Evolutionary conservation across 257 asterid genomes (phyloP), one percentile per base, ranked within the genome.

Genomic region (Osmanthus fragrans): DNA sequence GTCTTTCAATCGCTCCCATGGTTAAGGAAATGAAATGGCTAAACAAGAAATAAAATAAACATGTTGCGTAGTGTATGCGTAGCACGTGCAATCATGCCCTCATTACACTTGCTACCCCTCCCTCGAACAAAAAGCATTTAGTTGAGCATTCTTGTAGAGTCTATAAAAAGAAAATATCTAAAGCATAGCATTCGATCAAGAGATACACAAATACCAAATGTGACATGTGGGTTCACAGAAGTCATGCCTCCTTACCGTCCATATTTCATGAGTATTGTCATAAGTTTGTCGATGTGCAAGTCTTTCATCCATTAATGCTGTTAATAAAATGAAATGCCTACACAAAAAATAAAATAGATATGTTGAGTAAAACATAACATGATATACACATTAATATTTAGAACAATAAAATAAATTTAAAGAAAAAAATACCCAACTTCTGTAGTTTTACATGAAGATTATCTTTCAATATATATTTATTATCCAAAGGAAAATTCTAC

Each of bases 201-300:
- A 30, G 32, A 30, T 30, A 30, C 32, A 30, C 32, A 30, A 30
- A 30, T 30, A 30, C 32, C 32, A 30, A 30, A 30, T 1, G 32
- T 30, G 32, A 30, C 32, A 93, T 93, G 85, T 81, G 81, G 87
- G 91, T 88, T 95, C 90, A 76, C 82, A 86, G 82, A 86, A 91
- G 36, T 93, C 89, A 81, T 93, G 98, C 85, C 79, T 81, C 34
- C 90, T 85, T 60, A 95, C 64, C 21, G 87, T 47, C 84, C 70
- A 71, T 9, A 79, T 73, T 65, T 79, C 73, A 34, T 68, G 73
- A 72, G n/a, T 70, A 78, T 37, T 77, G 76, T 69, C 45, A 36
- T 33, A 67, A 49, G 82, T 84, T 51, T 77, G 83, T 71, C 19
- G 72, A 79, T 82, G 68, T 67, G 73, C 15, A 0, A 34, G 83